Percentiles rank a stretch among this genome's conserved stretches.
Evolutionary conservation across 2,329 filamentous ascomycete species (phyloP).

Genomic region (Ophiocordyceps camponoti-rufipedis): DNA sequence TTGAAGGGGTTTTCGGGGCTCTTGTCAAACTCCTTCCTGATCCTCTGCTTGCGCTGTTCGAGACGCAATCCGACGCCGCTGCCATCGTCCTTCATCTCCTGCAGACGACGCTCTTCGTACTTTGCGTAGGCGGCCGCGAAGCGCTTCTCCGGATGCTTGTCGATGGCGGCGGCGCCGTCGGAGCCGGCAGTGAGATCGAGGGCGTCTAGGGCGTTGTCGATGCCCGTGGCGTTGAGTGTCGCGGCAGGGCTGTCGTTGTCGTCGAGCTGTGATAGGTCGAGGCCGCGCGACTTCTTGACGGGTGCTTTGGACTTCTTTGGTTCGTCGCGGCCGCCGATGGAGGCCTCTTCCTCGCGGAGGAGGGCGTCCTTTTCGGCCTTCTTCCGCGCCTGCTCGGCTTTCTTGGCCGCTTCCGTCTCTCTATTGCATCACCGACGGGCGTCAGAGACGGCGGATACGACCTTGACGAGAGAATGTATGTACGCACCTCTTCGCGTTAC

Average conservation of each 20-base stretch:
- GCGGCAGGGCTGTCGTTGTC: slow-evolving; percentile 34
- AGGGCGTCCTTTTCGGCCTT: slow-evolving; percentile 84
- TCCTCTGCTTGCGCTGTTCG: slow-evolving; percentile 69
- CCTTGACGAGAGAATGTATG: background rate
- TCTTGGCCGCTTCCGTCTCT: slow-evolving; percentile 36
- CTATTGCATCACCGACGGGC: slow-evolving; percentile 6
- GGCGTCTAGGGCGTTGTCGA: slow-evolving; percentile 86
- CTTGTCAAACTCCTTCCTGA: slow-evolving; percentile 87
- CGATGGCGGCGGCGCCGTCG: slow-evolving; percentile 57
- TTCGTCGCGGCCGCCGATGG: slow-evolving; percentile 32
- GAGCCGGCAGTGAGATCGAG: slow-evolving; percentile 43
- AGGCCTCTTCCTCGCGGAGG: slow-evolving; percentile 65
- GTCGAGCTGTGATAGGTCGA: slow-evolving; percentile 63
- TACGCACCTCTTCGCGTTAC: slow-evolving; percentile 67
- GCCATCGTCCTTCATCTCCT: slow-evolving; percentile 73
- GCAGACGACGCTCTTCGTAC: slow-evolving; percentile 64
- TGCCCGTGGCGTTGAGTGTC: slow-evolving; percentile 64
- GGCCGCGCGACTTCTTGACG: slow-evolving; percentile 50
- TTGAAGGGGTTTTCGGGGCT: slow-evolving; percentile 92
- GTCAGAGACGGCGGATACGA: background rate
- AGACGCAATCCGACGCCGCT: slow-evolving; percentile 52
- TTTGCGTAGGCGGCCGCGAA: slow-evolving; percentile 73
- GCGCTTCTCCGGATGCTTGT: slow-evolving; percentile 73
- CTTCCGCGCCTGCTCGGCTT: slow-evolving; percentile 72
- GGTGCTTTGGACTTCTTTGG: slow-evolving; percentile 53